These are phyloP conservation scores for Aphanomyces cochlioides DNA, from an alignment of 352 stramenopile genomes.

Conservation along the genomic window DNA sequence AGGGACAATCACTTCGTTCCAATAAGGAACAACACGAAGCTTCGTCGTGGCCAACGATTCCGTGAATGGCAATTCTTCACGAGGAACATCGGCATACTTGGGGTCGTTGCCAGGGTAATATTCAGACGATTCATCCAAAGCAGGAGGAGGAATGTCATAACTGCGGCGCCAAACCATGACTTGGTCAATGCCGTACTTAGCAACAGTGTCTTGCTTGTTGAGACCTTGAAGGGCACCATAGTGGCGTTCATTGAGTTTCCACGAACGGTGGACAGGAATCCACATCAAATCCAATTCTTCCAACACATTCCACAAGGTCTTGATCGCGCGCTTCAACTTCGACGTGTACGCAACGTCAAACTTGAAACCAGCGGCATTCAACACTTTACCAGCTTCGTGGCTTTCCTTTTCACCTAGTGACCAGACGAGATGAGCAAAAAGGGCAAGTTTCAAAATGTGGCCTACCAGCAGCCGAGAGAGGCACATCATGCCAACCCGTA, in stretches of 20 bases:
- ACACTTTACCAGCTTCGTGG: constrained; percentile 91
- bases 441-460: no score
- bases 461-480: constrained; percentile 73
- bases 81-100: constrained; percentile 88
- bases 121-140: constrained; percentile 78
- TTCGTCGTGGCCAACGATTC: constrained; percentile 92
- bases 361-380: constrained; percentile 89
- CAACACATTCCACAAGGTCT: constrained; percentile 95
- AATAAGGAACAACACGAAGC: constrained; percentile 95
- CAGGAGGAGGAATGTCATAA: constrained; percentile 96
- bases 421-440: background rate
- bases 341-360: constrained; percentile 96
- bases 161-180: constrained; percentile 96
- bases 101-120: constrained; percentile 90
- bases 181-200: constrained; percentile 91
- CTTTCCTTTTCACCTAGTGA: constrained; percentile 84
- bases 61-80: constrained; percentile 89
- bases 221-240: constrained; percentile 98
- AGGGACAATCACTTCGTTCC: constrained; percentile 92
- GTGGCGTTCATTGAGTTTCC: constrained; percentile 98
- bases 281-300: constrained; percentile 97
- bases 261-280: constrained; percentile 92
- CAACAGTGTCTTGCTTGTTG: constrained; percentile 98
- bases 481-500: constrained; percentile 97
- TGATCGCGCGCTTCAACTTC: constrained; percentile 96